Base-by-base conservation (phyloP, 116 monocot genomes). In the Dioscorea cayenensis region DNA sequence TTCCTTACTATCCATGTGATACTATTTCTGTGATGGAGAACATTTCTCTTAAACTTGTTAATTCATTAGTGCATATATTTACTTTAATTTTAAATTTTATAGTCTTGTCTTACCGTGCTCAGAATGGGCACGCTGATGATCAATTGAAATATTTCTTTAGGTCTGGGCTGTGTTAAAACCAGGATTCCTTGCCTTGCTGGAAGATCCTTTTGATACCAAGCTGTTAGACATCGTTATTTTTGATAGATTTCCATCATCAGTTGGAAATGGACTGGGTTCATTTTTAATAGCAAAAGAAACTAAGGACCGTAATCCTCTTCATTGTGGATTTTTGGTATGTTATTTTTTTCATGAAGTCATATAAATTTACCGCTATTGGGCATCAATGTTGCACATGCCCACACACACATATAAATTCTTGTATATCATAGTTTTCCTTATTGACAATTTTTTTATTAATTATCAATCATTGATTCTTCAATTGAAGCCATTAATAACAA, bases 111-210 rank as follows among this genome's bases (percentile, higher is more conserved):
- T 55, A n/a, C 55, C 16, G 4, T 55, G 16, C 10, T n/a, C 55
- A 55, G 55, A 55, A 55, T 43, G 43, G 43, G 0, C 18, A 55
- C 5, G 2, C 18, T 16, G 62, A 27, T 62, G 62, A 27, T 22
- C 21, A 62, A 23, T 22, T 62, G 10, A 29, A 32, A 66, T 48
- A 60, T 25, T 36, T 80, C 43, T 78, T 62, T 66, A 99, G 99
- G 99, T 94, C 16, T 99, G 99, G 99, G 91, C 86, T 81, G 94
- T 99, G 66, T 66, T 99, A 63, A 99, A 99, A 80, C 94, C 99
- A 65, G 99, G 99, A 37, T 99, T 99, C 69, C 81, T 99, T 82
- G 99, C 94, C 43, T 85, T 99, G 36, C 85, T 99, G 72, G 85
- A 91, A 78, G 94, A 99, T 87, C 99, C 99, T 67, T 85, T 94